Base-by-base conservation (phyloP, 2,329 filamentous ascomycete species). In the Fusarium sp. region DNA sequence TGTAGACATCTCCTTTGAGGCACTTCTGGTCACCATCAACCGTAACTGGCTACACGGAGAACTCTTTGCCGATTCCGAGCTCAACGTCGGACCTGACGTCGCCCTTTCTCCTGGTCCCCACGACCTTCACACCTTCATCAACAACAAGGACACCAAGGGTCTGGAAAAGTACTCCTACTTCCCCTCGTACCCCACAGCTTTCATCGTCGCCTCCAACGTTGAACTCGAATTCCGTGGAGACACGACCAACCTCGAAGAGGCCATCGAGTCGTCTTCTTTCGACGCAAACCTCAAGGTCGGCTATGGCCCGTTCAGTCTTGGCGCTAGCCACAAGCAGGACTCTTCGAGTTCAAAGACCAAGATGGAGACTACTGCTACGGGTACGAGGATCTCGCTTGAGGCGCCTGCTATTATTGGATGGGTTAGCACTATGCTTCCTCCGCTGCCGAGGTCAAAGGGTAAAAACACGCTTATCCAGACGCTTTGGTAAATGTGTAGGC, bases 321-420 rank as follows among this genome's bases (percentile, higher is more conserved):
- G 38, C 2, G 56, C 34, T 5, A 54, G 56, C 1, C 67, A 66
- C 38, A 66, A 37, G 3, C 38, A 34, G 2, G 52, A 35, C 37
- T 62, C 57, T 10, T 59, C 63, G 10, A 69, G 40, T n/a, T 24
- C 67, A n/a, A 47, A 34, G 37, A 64, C 65, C 42, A 66, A 58
- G 66, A 50, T 57, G 18, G 62, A 69, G 18, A 42, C 62, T 6
- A 69, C 66, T 8, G 57, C 62, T 4, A 66, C 54, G 8, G 62
- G 62, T n/a, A 50, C 16, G 10, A 62, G 58, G 24, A 60, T 60
- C n/a, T 50, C 63, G 1, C 20, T 65, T 5, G 54, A 65, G 40
- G 63, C 63, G 1, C 52, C 54, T 29, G 37, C 42, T 11, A 60
- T 65, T 22, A 37, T 65, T 11, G 40, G 54, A 18, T 60, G 63